These are phyloP conservation scores for Vitis rotundifolia DNA, from an alignment of 164 flowering plant genomes.

Conservation along the genomic window DNA sequence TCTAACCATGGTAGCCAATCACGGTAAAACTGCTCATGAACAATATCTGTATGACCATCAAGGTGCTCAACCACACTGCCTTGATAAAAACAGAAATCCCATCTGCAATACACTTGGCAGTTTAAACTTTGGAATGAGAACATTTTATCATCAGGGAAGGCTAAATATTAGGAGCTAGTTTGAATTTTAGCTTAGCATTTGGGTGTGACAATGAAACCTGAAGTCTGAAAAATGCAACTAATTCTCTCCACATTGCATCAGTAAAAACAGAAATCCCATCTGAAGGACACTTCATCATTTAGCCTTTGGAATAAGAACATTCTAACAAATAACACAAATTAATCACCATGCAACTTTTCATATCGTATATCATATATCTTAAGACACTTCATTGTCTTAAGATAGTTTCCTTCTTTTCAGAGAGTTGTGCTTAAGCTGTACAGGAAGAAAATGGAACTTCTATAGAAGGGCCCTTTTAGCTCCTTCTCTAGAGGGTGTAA, in stretches of 20 bases:
- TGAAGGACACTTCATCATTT: conserved; percentile 31
- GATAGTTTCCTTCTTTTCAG: too few relatives aligned
- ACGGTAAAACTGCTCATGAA: conserved; percentile 61
- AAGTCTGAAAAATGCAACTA: too few relatives aligned
- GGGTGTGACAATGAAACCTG: too few relatives aligned
- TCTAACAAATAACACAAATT: background rate
- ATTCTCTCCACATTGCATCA: conserved; percentile 50
- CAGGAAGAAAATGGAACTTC: too few relatives aligned
- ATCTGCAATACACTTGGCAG: conserved; percentile 53
- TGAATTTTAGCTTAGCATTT: too few relatives aligned
- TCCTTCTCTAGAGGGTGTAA: too few relatives aligned
- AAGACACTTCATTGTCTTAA: too few relatives aligned
- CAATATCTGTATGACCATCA: conserved; percentile 91
- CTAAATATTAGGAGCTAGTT: background rate
- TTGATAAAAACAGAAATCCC: conserved; percentile 79
- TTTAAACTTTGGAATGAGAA: conserved; percentile 5
- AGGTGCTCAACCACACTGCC: conserved; percentile 87
- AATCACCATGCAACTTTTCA: too few relatives aligned
- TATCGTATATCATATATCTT: too few relatives aligned
- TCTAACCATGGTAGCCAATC: conserved; percentile 89
- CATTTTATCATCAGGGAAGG: background rate
- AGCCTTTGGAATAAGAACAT: conserved; percentile 3
- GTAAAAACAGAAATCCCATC: conserved; percentile 88
- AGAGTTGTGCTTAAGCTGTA: too few relatives aligned
- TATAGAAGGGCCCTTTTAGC: too few relatives aligned